phyloP scores from a whole-genome alignment of 2,329 filamentous ascomycete genomes.

The Fusarium aywerte region DNA sequence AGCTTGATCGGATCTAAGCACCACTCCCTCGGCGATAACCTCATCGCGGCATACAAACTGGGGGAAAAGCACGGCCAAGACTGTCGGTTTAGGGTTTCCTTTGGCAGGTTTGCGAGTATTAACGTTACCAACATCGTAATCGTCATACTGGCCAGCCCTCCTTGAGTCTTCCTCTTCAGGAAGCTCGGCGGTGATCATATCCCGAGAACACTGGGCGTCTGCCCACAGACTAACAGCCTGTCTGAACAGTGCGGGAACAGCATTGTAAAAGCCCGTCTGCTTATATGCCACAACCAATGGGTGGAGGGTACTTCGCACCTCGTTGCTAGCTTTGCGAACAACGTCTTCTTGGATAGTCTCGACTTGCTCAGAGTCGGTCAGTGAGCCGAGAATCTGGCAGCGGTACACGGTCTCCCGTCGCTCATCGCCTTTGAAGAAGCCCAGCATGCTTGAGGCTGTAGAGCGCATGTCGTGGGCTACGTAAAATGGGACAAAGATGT shows the following conservation, averaged over 20 bases:
- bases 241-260: slow-evolving; percentile 40
- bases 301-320: slow-evolving; percentile 36
- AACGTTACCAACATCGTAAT: slow-evolving; percentile 28
- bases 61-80: slow-evolving; percentile 42
- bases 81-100: not conserved
- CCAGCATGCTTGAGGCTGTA: slow-evolving; percentile 36
- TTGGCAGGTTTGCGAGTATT: slow-evolving; percentile 12
- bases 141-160: slow-evolving; percentile 34
- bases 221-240: slow-evolving; percentile 43
- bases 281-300: slow-evolving; percentile 41
- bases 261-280: slow-evolving; percentile 42
- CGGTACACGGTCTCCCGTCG: slow-evolving; percentile 44
- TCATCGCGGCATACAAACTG: slow-evolving; percentile 41
- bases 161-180: slow-evolving; percentile 38
- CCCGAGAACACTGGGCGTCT: slow-evolving; percentile 41
- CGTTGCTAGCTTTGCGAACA: slow-evolving; percentile 43
- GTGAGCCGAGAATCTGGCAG: slow-evolving; percentile 44
- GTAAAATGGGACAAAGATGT: slow-evolving; percentile 49
- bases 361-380: slow-evolving; percentile 33
- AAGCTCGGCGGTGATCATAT: slow-evolving; percentile 42
- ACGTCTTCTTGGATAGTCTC: slow-evolving; percentile 41
- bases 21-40: slow-evolving; percentile 42
- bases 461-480: slow-evolving; percentile 28
- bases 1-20: slow-evolving; percentile 42
- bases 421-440: slow-evolving; percentile 43